Evolutionary conservation across 1,284 basidiomycete genomes (phyloP).

Genomic region (Albatrellus sp.): DNA sequence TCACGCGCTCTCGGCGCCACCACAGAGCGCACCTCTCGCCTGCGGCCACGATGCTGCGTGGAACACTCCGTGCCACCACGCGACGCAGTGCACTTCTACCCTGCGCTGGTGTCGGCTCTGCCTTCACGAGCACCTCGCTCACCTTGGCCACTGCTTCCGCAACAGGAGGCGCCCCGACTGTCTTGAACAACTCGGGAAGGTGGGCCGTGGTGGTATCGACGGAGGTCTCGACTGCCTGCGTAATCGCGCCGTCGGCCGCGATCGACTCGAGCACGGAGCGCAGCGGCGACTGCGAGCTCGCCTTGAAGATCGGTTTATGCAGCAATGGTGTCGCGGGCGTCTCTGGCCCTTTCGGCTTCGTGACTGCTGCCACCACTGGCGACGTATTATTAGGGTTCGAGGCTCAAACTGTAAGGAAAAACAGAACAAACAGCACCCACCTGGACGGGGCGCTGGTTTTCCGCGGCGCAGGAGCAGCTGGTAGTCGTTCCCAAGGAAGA

Average conservation of each 20-base stretch:
- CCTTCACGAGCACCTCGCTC: conserved; percentile 12
- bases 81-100: conserved; percentile 10
- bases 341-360: conserved; percentile 12
- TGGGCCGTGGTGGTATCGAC: conserved; percentile 29
- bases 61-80: conserved; percentile 15
- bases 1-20: conserved; percentile 46
- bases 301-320: conserved; percentile 35
- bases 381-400: conserved; percentile 10
- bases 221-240: conserved; percentile 34
- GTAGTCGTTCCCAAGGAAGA: conserved; percentile 54
- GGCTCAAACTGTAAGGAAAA: neutral
- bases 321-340: conserved; percentile 28
- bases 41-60: conserved; percentile 19
- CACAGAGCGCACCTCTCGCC: conserved; percentile 22
- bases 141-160: conserved; percentile 5
- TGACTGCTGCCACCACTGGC: neutral
- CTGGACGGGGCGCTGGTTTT: conserved; percentile 20
- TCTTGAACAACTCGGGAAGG: conserved; percentile 50
- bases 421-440: conserved; percentile 14
- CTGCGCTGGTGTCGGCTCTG: conserved; percentile 15
- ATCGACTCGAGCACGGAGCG: conserved; percentile 38
- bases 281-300: conserved; percentile 29
- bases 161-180: conserved; percentile 21
- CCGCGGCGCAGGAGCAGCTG: conserved; percentile 44
- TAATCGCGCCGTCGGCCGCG: conserved; percentile 42